Evolutionary conservation across 1,139 yeast genomes (phyloP).

Genomic region (Lodderomyces beijingensis): DNA sequence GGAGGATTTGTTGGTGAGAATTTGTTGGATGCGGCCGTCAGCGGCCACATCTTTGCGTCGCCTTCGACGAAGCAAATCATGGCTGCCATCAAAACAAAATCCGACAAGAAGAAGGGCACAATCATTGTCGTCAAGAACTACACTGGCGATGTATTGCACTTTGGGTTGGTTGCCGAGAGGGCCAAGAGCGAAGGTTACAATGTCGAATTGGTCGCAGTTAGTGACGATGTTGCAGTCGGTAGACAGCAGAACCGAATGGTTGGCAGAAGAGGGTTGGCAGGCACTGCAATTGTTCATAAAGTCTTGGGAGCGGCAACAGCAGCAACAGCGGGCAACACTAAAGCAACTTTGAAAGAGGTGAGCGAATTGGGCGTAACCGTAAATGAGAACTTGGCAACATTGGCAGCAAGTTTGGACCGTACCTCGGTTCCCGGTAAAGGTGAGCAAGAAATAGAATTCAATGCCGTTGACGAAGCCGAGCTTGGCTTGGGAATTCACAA

Average conservation of each 20-base stretch:
- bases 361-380: constrained; percentile 64
- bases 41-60: constrained; percentile 86
- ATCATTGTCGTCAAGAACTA: constrained; percentile 81
- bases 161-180: constrained; percentile 86
- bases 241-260: constrained; percentile 81
- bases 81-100: constrained; percentile 62
- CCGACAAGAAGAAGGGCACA: constrained; percentile 56
- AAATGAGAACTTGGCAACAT: constrained; percentile 67
- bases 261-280: constrained; percentile 92
- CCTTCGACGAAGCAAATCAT: constrained; percentile 87
- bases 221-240: constrained; percentile 94
- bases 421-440: constrained; percentile 84
- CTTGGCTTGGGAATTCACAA: constrained; percentile 95
- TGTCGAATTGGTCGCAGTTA: constrained; percentile 68
- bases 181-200: constrained; percentile 73
- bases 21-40: constrained; percentile 78
- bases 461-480: constrained; percentile 61
- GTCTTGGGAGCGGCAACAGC: constrained; percentile 68
- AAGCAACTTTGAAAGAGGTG: constrained; percentile 36
- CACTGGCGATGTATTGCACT: constrained; percentile 90
- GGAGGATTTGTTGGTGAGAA: constrained; percentile 88
- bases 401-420: constrained; percentile 87
- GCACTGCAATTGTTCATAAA: constrained; percentile 84
- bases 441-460: constrained; percentile 41
- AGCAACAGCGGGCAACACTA: constrained; percentile 47